Evolutionary conservation across 2,329 filamentous ascomycete genomes (phyloP), one percentile per base, ranked within the genome.

Genomic region (Pezicula rhizophila): DNA sequence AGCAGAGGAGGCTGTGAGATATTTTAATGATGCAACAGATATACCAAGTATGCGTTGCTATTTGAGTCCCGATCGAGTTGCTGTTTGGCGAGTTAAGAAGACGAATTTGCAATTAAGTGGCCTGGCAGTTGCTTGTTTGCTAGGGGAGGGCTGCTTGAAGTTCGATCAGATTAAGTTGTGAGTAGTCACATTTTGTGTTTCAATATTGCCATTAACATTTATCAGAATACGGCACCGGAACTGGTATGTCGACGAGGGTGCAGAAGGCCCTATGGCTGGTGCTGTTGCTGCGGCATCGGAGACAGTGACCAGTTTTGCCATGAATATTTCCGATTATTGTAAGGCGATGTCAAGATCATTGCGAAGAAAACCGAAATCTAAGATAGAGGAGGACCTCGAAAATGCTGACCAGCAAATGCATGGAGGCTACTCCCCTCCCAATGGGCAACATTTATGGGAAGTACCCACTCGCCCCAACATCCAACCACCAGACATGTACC

Each of bases 121-220:
- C 0, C 55, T 87, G 28, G 84, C 84, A 1, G 83, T 85, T 0
- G 76, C 86, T 20, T 69, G 85, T 3, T 66, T 86, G 2, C 77
- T 85, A 6, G 72, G 77, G 31, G 73, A 74, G 52, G 78, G 53
- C n/a, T 42, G 51, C 4, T 40, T 60, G 1, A 44, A 47, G 17
- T 39, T 56, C 3, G 17, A 11, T 7, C 38, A 55, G n/a, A 20
- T 60, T 14, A 59, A 57, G 35, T 40, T 58, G 57, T 60, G 50
- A 47, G 57, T 45, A 31, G 10, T 23, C 8, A 23, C 17, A 26
- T 12, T 25, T 25, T 8, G 17, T 11, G 17, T 14, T 11, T 42
- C 2, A 8, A 15, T 4, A 42, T 25, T 5, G n/a, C 25, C 11
- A 10, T 12, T 42, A 12, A 42, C 40, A 51, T 17, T 2, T n/a